Percentiles rank a stretch among this genome's conserved stretches.
Evolutionary conservation across 2,329 filamentous ascomycete species (phyloP).

Genomic region (Penicillium sclerotigenum): DNA sequence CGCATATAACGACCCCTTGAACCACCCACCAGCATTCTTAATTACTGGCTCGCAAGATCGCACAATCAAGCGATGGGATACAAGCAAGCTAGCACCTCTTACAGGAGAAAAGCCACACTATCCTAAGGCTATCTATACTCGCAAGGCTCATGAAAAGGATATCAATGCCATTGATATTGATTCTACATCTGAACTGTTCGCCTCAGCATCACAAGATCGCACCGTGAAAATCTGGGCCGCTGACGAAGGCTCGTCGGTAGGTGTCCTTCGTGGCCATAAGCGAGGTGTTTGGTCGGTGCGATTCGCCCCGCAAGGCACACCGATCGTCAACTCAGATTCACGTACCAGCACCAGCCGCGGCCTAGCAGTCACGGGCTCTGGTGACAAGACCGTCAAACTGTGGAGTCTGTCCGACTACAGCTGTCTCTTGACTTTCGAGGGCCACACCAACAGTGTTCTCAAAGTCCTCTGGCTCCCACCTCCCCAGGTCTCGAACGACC

Average conservation of each 20-base stretch:
- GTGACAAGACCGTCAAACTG: slow-evolving; percentile 92
- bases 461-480: slow-evolving; percentile 84
- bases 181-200: slow-evolving; percentile 72
- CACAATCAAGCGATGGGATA: slow-evolving; percentile 92
- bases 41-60: slow-evolving; percentile 93
- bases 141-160: slow-evolving; percentile 97
- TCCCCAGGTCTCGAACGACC: slow-evolving; percentile 35
- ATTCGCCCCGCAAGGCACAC: slow-evolving; percentile 77
- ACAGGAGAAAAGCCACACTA: slow-evolving; percentile 33
- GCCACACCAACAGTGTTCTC: slow-evolving; percentile 90
- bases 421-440: slow-evolving; percentile 90
- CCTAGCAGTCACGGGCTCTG: slow-evolving; percentile 82
- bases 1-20: slow-evolving; percentile 69
- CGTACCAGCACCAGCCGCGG: slow-evolving; percentile 71
- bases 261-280: slow-evolving; percentile 87
- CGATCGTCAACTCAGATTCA: slow-evolving; percentile 70
- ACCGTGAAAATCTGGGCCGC: slow-evolving; percentile 96
- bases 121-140: slow-evolving; percentile 68
- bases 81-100: slow-evolving; percentile 59
- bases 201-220: slow-evolving; percentile 92
- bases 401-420: slow-evolving; percentile 93
- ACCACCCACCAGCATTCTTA: slow-evolving; percentile 76
- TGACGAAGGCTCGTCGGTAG: slow-evolving; percentile 83
- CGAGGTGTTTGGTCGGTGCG: slow-evolving; percentile 94
- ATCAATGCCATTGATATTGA: slow-evolving; percentile 93